A percentile compares a stretch with the other conserved stretches of the same genome.
Evolutionary conservation across 75 land plant species (phyloP).

Genomic region (Pinus taeda): DNA sequence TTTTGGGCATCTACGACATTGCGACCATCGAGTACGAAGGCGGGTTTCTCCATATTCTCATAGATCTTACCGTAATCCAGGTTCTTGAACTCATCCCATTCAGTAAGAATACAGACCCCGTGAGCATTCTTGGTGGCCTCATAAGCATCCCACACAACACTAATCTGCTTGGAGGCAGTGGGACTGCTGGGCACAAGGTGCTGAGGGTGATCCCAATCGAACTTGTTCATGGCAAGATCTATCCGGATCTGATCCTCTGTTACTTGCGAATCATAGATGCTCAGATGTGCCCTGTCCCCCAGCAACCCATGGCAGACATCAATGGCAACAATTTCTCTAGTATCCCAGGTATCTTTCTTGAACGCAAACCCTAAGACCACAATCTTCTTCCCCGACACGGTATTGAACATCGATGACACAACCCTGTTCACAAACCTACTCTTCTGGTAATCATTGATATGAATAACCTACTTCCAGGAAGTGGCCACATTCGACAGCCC

Average conservation of each 20-base stretch:
- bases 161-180: conserved; percentile 64
- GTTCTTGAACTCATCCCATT: conserved; percentile 75
- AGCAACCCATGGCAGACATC: conserved; percentile 84
- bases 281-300: conserved; percentile 78
- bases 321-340: conserved; percentile 85
- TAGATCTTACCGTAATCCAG: conserved; percentile 56
- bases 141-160: conserved; percentile 79
- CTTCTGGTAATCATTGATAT: conserved; percentile 91
- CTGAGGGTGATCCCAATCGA: conserved; percentile 91
- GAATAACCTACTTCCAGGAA: conserved; percentile 89
- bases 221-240: conserved; percentile 88
- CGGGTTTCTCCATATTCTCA: conserved; percentile 58
- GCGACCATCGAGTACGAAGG: conserved; percentile 53
- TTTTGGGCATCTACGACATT: conserved; percentile 39
- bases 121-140: conserved; percentile 85
- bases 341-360: conserved; percentile 83
- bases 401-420: conserved; percentile 89
- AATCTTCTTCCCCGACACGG: conserved; percentile 80
- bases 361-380: conserved; percentile 86
- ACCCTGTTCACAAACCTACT: conserved; percentile 73
- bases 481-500: conserved; percentile 80
- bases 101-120: conserved; percentile 78
- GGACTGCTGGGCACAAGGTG: conserved; percentile 88
- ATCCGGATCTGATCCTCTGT: conserved; percentile 88
- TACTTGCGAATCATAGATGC: conserved; percentile 92